Evolutionary conservation across 345 rosid species (phyloP).

Genomic region (Citrus trifoliata): DNA sequence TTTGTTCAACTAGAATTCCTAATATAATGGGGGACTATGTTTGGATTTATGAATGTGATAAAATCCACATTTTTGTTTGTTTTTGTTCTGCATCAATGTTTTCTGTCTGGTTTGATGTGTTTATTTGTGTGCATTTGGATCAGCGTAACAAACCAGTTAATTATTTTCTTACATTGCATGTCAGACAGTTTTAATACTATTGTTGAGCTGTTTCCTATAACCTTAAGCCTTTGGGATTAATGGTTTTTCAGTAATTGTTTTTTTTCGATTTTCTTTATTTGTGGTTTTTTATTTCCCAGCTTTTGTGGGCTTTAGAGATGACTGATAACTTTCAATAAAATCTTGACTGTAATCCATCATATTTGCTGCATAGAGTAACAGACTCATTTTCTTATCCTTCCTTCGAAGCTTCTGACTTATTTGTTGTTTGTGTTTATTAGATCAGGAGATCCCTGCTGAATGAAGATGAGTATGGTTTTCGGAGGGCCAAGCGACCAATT

Average conservation of each 20-base stretch:
- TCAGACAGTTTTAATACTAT: not conserved
- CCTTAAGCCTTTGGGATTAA: not conserved
- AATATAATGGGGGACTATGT: not conserved
- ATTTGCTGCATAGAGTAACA: not conserved
- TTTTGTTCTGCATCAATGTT: not conserved
- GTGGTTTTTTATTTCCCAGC: not conserved
- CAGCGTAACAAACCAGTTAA: not conserved
- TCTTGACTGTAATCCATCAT: not conserved
- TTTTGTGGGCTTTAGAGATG: not conserved
- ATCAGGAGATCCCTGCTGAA: conserved; percentile 71
- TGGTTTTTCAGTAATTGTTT: not conserved
- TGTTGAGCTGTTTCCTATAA: not conserved
- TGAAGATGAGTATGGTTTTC: conserved; percentile 82
- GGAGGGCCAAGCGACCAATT: conserved; percentile 60
- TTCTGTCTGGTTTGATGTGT: not conserved
- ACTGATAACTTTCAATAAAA: not conserved
- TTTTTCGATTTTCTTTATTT: not conserved
- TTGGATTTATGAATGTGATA: not conserved
- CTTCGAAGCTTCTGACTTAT: not conserved
- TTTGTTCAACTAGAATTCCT: not conserved
- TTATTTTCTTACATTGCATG: not conserved
- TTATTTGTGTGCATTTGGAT: not conserved
- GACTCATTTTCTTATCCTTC: not conserved
- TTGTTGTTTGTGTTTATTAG: conserved; percentile 31
- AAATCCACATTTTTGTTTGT: not conserved